Conservation (phyloP, 305 asterid species). For the Fraxinus floribunda region DNA sequence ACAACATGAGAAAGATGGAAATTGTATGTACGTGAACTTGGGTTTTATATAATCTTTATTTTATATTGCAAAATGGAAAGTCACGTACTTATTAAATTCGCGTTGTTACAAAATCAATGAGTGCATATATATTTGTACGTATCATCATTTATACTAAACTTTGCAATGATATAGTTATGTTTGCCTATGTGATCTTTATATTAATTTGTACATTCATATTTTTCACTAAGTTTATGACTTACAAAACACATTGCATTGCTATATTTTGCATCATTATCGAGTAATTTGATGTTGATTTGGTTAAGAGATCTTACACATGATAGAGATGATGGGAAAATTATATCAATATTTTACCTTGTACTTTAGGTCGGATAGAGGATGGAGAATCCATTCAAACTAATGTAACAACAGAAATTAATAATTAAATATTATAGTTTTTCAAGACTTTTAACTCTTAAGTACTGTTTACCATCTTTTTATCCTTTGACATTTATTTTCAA, state of each 20-base stretch:
- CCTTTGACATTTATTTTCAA: not conserved
- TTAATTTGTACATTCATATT: not conserved
- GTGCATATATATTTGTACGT: not conserved
- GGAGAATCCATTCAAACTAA: not conserved
- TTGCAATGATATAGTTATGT: not conserved
- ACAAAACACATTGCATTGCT: not conserved
- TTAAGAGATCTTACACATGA: not conserved
- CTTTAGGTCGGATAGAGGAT: not conserved
- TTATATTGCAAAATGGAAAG: not conserved
- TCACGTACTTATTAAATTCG: not conserved
- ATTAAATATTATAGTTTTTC: not conserved
- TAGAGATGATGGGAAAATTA: not conserved
- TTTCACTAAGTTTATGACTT: not conserved
- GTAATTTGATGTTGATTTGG: not conserved
- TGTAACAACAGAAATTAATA: not conserved
- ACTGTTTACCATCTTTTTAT: not conserved
- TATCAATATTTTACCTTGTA: not conserved
- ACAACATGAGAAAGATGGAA: constrained; percentile 2
- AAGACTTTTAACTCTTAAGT: not conserved
- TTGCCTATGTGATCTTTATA: not conserved
- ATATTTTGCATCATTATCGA: not conserved
- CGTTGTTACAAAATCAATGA: not conserved
- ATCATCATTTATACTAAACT: not conserved
- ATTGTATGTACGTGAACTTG: not conserved
- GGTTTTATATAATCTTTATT: not conserved